These are phyloP conservation scores for Chenopodium album DNA, from an alignment of 148 eudicot species.

Conservation along the genomic window DNA sequence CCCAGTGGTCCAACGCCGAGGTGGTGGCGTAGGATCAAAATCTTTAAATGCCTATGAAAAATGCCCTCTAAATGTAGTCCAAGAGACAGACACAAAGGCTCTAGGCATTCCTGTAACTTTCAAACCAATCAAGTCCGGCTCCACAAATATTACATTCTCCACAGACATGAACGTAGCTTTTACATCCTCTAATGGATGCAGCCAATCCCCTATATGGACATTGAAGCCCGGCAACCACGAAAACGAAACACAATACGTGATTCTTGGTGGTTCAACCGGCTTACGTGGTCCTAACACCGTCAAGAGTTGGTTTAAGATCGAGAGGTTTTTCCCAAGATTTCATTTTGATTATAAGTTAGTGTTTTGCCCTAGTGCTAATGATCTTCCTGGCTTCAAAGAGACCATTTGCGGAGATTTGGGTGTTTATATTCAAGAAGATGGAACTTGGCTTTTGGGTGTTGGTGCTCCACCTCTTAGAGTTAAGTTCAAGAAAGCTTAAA, in stretches of 20 bases:
- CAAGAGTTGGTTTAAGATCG: slow-evolving; percentile 44
- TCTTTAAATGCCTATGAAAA: slow-evolving; percentile 11
- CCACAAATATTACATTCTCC: slow-evolving; percentile 22
- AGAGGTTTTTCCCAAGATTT: slow-evolving; percentile 11
- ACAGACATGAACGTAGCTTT: slow-evolving; percentile 37
- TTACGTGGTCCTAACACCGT: slow-evolving; percentile 17
- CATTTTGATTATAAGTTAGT: slow-evolving; percentile 43
- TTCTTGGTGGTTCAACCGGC: slow-evolving; percentile 34
- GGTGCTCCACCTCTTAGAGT: slow-evolving; percentile 37
- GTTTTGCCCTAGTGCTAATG: slow-evolving; percentile 32
- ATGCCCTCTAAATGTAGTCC: slow-evolving; percentile 42
- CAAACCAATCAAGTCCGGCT: slow-evolving; percentile 18
- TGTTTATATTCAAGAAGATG: slow-evolving; percentile 28
- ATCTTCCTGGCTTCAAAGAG: not conserved
- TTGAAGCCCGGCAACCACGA: slow-evolving; percentile 16
- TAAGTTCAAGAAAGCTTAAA: slow-evolving; percentile 21
- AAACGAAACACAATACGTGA: slow-evolving; percentile 36
- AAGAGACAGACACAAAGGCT: slow-evolving; percentile 32
- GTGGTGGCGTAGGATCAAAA: slow-evolving; percentile 36
- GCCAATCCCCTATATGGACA: slow-evolving; percentile 24
- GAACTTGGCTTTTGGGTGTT: slow-evolving; percentile 42
- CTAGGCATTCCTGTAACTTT: slow-evolving; percentile 24
- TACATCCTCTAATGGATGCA: not conserved
- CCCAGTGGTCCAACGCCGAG: slow-evolving; percentile 15
- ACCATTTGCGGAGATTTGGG: slow-evolving; percentile 47